phyloP scores from a whole-genome alignment of 306 rosid genomes.

The Rosa rugosa region DNA sequence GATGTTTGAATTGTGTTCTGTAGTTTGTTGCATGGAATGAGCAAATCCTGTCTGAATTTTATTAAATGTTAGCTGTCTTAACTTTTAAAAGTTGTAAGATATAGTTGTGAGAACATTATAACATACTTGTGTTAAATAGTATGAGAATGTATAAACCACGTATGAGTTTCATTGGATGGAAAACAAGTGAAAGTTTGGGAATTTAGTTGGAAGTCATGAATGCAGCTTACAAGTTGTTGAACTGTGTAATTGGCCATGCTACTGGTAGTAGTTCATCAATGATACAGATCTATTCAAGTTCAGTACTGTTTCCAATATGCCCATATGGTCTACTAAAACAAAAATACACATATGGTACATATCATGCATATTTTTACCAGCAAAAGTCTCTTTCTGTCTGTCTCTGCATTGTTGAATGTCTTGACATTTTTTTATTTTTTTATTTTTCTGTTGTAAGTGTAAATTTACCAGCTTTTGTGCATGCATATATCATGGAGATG shows the following conservation, averaged over 20 bases:
- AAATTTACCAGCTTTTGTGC: background rate
- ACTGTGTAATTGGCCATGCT: background rate
- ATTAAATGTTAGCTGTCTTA: background rate
- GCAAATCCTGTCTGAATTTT: background rate
- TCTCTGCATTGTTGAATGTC: background rate
- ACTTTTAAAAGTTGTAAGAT: background rate
- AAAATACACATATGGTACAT: background rate
- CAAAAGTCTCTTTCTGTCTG: background rate
- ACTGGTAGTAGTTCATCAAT: background rate
- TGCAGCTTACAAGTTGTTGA: background rate
- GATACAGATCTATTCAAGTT: background rate
- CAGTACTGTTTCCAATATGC: background rate
- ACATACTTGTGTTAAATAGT: background rate
- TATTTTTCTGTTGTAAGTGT: background rate
- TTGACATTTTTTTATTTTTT: background rate
- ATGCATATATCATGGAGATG: background rate
- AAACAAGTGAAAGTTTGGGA: background rate
- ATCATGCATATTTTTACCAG: background rate
- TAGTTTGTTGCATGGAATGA: background rate
- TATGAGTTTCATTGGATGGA: background rate
- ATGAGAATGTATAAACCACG: background rate
- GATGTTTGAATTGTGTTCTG: background rate
- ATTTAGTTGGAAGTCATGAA: background rate
- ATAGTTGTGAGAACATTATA: background rate
- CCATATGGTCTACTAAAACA: background rate